Percentiles rank a stretch among this genome's conserved stretches.
These are phyloP conservation scores for Hypoxylon lenormandii DNA, from an alignment of 495 filamentous ascomycete species.

Conservation along the genomic window DNA sequence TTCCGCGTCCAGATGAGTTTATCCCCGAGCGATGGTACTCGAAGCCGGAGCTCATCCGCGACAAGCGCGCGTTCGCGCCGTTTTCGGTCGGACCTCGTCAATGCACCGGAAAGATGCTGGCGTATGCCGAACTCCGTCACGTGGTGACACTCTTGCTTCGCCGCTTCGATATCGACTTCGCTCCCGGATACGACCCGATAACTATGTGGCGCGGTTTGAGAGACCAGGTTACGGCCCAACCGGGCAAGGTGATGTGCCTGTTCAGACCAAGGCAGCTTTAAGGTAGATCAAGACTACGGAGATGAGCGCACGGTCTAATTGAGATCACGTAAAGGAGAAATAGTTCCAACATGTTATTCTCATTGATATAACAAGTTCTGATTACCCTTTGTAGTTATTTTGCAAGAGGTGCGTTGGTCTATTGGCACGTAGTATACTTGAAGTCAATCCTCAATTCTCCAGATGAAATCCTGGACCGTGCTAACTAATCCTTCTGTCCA, in stretches of 20 bases:
- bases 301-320: too few relatives aligned
- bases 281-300: too few relatives aligned
- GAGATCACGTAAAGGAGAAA: too few relatives aligned
- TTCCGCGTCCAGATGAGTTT: conserved; percentile 57
- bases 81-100: conserved; percentile 59
- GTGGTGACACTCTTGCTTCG: conserved; percentile 57
- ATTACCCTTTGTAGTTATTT: too few relatives aligned
- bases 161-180: conserved; percentile 55
- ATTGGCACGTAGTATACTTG: not conserved
- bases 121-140: conserved; percentile 54
- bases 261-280: not conserved
- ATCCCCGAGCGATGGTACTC: conserved; percentile 69
- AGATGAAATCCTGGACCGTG: conserved; percentile 44
- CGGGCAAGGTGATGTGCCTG: conserved; percentile 24
- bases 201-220: conserved; percentile 40
- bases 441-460: conserved; percentile 8
- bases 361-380: too few relatives aligned
- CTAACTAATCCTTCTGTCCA: conserved; percentile 44
- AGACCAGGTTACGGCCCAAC: conserved; percentile 39
- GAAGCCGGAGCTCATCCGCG: conserved; percentile 57
- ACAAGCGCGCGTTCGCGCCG: conserved; percentile 64
- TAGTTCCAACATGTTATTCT: too few relatives aligned
- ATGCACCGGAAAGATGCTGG: conserved; percentile 56
- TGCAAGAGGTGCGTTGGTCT: too few relatives aligned
- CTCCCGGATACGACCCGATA: conserved; percentile 31